Evolutionary conservation across 2,329 filamentous ascomycete genomes (phyloP).

Genomic region (Didymellaceae sp.): DNA sequence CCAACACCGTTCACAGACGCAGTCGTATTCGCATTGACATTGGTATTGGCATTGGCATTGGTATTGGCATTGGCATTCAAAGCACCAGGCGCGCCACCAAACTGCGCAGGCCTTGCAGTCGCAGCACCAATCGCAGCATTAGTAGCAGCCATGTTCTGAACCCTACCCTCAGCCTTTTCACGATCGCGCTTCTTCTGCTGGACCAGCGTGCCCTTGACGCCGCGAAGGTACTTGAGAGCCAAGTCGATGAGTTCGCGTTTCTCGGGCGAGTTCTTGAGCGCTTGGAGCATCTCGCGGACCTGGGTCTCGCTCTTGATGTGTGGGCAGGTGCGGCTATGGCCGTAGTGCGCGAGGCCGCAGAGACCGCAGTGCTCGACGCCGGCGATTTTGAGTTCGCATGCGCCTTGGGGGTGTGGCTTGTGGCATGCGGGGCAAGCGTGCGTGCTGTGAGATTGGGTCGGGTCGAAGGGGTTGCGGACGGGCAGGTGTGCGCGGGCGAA

Average conservation of each 20-base stretch:
- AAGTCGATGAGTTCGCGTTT: slow-evolving; percentile 58
- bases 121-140: not conserved
- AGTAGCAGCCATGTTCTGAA: not conserved
- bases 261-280: slow-evolving; percentile 66
- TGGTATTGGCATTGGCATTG: not conserved
- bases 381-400: slow-evolving; percentile 65
- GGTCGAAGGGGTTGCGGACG: slow-evolving; percentile 34
- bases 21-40: too few relatives aligned
- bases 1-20: too few relatives aligned
- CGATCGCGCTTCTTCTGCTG: slow-evolving; percentile 56
- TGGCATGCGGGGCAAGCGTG: slow-evolving; percentile 61
- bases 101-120: not conserved
- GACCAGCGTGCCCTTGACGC: slow-evolving; percentile 62
- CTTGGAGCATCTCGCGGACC: slow-evolving; percentile 68
- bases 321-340: slow-evolving; percentile 63
- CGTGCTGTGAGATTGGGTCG: slow-evolving; percentile 23
- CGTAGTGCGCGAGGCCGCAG: slow-evolving; percentile 68
- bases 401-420: slow-evolving; percentile 61
- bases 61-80: too few relatives aligned
- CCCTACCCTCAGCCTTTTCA: slow-evolving; percentile 33
- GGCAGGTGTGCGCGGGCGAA: slow-evolving; percentile 42
- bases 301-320: slow-evolving; percentile 68
- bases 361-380: slow-evolving; percentile 68
- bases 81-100: not conserved
- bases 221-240: slow-evolving; percentile 64